These are phyloP conservation scores for Lonicera japonica DNA, from an alignment of 129 eudicot genomes.

Conservation along the genomic window DNA sequence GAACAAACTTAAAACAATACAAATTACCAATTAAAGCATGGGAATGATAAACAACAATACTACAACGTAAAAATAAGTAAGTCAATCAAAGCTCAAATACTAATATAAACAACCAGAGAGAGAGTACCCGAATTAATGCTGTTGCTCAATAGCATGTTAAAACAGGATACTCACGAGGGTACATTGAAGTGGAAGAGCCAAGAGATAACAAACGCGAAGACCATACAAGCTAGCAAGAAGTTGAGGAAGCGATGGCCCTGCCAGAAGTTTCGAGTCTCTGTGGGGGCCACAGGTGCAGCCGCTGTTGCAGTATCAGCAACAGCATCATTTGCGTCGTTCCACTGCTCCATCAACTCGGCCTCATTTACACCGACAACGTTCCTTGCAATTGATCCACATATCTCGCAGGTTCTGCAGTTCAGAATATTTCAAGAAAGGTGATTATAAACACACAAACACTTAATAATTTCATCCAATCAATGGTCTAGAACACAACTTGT, in stretches of 20 bases:
- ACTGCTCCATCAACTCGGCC: slow-evolving; percentile 52
- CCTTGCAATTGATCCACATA: slow-evolving; percentile 77
- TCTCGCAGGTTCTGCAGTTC: slow-evolving; percentile 75
- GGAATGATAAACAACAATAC: neutral
- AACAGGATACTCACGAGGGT: slow-evolving; percentile 34
- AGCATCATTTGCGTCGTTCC: slow-evolving; percentile 64
- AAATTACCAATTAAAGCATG: neutral
- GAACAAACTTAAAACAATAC: neutral
- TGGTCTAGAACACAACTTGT: too few species aligned
- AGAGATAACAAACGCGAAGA: slow-evolving; percentile 92
- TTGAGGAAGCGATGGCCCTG: slow-evolving; percentile 88
- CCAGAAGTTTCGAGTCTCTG: slow-evolving; percentile 69
- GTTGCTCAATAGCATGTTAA: neutral
- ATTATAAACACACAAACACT: neutral
- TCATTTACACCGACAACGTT: slow-evolving; percentile 72
- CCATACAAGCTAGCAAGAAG: slow-evolving; percentile 95
- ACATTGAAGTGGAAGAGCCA: slow-evolving; percentile 96
- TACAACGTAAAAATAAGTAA: neutral
- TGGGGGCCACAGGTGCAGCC: slow-evolving; percentile 14
- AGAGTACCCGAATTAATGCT: neutral
- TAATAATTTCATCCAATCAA: too few species aligned
- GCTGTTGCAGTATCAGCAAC: slow-evolving; percentile 26
- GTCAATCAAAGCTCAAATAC: neutral
- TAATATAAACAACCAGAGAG: neutral
- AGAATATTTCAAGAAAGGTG: neutral